Base-by-base conservation (phyloP, 345 rosid species). In the Salix udensis region DNA sequence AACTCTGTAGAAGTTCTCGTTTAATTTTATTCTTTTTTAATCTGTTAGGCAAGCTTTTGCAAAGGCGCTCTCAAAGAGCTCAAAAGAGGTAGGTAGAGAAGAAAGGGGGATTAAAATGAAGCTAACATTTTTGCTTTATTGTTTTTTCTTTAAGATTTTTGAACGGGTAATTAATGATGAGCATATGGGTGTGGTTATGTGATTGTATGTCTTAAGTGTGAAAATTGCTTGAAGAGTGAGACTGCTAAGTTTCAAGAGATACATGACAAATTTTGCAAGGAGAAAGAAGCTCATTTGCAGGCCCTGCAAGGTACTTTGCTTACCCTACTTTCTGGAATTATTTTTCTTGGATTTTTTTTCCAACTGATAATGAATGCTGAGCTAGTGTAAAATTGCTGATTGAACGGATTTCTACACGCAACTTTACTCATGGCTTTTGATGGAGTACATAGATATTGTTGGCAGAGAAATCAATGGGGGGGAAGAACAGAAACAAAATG, bases 41-140 rank as follows among this genome's bases (percentile, higher is more conserved):
- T n/a, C 16, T 15, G 1, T 42, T 78, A 94, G 98, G 83, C 96
- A 92, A 78, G 82, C 73, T 82, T 84, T 92, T 78, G 81, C 86
- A 30, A 90, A 83, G 88, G 85, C 92, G 64, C 88, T 92, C 64
- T 80, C 88, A 48, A 90, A 89, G 87, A 90, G 89, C 90, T 87
- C 94, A 7, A 94, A 92, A 81, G 96, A 94, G 97, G 98, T 94
- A 36, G 37, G 83, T 75, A 44, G 73, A 73, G 23, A 23, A 74
- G 28, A 55, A 73, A 16, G 50, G 37, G 30, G 19, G 46, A 66
- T 58, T 65, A 30, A 14, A 34, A n/a, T 1, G 36, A 67, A 42
- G 62, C 71, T 62, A 55, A 37, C 42, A 55, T 71, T 70, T 44
- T 74, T 39, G 18, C 73, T 67, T 15, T 28, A 16, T 0, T 26